Evolutionary conservation across 2,329 filamentous ascomycete species (phyloP), one percentile per base, ranked within the genome.

Genomic region (Nigrograna mackinnonii): DNA sequence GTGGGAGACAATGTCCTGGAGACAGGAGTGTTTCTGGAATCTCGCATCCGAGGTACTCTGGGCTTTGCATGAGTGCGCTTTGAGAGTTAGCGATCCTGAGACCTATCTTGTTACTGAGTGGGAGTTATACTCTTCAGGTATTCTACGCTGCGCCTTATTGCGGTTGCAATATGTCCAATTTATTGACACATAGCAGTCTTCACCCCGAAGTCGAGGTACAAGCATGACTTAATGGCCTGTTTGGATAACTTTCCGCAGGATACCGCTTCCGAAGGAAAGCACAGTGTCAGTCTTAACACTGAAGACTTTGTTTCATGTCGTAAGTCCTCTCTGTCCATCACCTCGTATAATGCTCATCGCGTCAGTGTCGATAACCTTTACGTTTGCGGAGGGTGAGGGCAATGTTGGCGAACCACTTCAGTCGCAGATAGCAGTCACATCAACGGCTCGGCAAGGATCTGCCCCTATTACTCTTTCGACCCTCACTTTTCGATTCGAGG

Each of bases 1-100:
- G 1, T 85, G 82, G 82, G 58, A 76, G 30, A 70, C 60, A 7
- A 75, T 79, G 58, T 72, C 68, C n/a, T 85, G 82, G 82, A 76
- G 83, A 34, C 65, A 64, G 32, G 76, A 82, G 55, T 73, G 77
- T n/a, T 85, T 82, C 82, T 81, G 77, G 73, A 59, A 67, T 31
- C 68, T 83, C 4, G 78, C 82, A 48, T 72, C 71, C 39, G 74
- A 77, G 30, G 74, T 83, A 30, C 68, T 79, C 33, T 78, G 74
- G 69, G 67, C 73, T 6, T 63, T 84, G 26, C 72, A 80, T 47
- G 73, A 80, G 43, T 81, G 78, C 55, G 79, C 79, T 13, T 42
- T 69, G 6, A 66, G 67, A 22, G 53, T 72, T 7, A 58, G 71
- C 24, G 70, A 81, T 50, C 60, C 62, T 13, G 74, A 78, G 46